These are phyloP conservation scores for Vaccinium macrocarpon DNA, from an alignment of 148 eudicot species.

Conservation along the genomic window DNA sequence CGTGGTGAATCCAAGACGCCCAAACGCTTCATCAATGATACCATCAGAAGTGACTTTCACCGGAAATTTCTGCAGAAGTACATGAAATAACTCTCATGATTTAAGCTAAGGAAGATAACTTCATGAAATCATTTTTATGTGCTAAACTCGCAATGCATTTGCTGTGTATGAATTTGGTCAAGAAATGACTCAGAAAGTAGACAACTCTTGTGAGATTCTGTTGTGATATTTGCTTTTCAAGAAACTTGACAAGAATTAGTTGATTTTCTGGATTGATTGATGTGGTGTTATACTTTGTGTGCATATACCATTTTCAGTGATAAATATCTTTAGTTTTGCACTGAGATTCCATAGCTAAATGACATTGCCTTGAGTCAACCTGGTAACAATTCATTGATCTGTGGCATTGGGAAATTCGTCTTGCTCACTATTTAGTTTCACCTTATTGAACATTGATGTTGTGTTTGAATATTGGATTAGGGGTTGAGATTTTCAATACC, in stretches of 20 bases:
- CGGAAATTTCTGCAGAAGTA: conserved; percentile 89
- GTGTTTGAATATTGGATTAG: not conserved
- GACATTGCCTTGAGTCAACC: not conserved
- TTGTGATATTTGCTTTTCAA: not conserved
- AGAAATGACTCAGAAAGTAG: not conserved
- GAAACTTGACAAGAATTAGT: not conserved
- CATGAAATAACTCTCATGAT: conserved; percentile 57
- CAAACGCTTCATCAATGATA: conserved; percentile 95
- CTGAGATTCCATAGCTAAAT: not conserved
- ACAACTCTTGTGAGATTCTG: not conserved
- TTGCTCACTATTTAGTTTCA: not conserved
- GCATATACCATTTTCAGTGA: not conserved
- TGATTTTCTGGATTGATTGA: not conserved
- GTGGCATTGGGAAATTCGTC: not conserved
- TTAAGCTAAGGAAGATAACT: not conserved
- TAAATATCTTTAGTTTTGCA: not conserved
- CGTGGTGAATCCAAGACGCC: conserved; percentile 89
- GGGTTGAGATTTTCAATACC: too few species aligned
- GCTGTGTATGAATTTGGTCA: not conserved
- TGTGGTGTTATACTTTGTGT: not conserved
- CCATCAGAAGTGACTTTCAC: conserved; percentile 90
- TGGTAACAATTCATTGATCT: not conserved
- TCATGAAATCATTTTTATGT: not conserved
- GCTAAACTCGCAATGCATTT: not conserved
- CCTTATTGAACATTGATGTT: not conserved